Evolutionary conservation across 257 asterid species (phyloP).

Genomic region (Nicotiana noctiflora): DNA sequence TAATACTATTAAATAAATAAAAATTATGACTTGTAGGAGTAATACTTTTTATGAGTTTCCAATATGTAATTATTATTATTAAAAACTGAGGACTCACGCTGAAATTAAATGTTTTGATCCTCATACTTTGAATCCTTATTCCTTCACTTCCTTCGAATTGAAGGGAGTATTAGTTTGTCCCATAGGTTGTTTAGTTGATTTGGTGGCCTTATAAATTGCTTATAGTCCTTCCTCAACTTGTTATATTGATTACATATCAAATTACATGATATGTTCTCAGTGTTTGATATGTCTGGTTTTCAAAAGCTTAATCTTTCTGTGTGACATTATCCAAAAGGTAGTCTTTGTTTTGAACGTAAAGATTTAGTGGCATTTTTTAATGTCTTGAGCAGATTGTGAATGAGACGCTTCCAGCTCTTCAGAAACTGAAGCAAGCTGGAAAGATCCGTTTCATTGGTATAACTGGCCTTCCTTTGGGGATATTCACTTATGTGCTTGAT

Average conservation of each 20-base stretch:
- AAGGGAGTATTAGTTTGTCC: background rate
- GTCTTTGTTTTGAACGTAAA: background rate
- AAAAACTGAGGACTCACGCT: background rate
- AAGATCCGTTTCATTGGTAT: slow-evolving; percentile 84
- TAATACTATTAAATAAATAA: background rate
- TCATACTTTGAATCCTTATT: background rate
- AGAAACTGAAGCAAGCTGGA: slow-evolving; percentile 70
- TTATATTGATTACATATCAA: background rate
- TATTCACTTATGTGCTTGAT: slow-evolving; percentile 74
- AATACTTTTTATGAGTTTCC: background rate
- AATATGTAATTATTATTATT: background rate
- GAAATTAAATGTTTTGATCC: background rate
- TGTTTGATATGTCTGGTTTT: background rate
- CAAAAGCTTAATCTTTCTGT: too few species aligned
- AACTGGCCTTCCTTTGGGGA: slow-evolving; percentile 82
- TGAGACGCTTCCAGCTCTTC: slow-evolving; percentile 91
- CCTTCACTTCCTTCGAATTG: background rate
- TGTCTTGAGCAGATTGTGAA: slow-evolving; percentile 60
- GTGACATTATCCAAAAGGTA: background rate
- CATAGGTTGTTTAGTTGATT: background rate
- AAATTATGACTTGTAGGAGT: background rate
- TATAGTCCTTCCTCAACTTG: background rate
- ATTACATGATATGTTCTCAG: background rate
- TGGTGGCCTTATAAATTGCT: background rate
- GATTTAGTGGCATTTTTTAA: background rate